Percentiles rank a stretch among this genome's conserved stretches.
Evolutionary conservation across 78 protist genomes (phyloP).

Genomic region (Chrysochromulina parva): DNA sequence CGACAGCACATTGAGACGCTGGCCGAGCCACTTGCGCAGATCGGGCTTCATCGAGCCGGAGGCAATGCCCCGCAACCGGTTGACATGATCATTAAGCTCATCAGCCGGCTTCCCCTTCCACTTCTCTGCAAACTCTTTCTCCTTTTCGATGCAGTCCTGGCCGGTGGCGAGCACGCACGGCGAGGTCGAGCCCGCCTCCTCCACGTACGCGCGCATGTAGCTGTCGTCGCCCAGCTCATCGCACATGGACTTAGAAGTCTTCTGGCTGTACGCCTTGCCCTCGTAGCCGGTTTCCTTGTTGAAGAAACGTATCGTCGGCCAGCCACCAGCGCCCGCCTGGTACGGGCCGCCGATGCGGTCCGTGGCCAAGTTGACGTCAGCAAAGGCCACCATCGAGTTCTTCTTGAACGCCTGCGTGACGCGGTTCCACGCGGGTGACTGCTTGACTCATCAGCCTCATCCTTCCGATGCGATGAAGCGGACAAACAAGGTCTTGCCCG

Average conservation of each 20-base stretch:
- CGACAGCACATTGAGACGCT: background rate
- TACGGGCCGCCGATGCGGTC: background rate
- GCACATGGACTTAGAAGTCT: background rate
- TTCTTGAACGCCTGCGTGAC: background rate
- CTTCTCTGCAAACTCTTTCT: background rate
- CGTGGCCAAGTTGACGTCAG: conserved; percentile 23
- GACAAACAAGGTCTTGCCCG: conserved; percentile 33
- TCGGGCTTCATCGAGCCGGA: background rate
- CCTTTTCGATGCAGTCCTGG: conserved; percentile 22
- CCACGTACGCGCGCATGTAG: conserved; percentile 24
- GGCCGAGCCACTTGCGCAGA: background rate
- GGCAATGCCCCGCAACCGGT: conserved; percentile 18
- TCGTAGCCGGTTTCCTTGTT: conserved; percentile 44
- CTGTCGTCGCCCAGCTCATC: conserved; percentile 29
- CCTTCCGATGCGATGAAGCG: conserved; percentile 44
- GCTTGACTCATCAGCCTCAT: conserved; percentile 46
- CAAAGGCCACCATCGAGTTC: conserved; percentile 34
- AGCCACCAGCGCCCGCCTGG: conserved; percentile 38
- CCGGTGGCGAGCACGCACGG: conserved; percentile 18
- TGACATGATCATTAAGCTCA: background rate
- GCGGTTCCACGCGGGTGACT: conserved; percentile 42
- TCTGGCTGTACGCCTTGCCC: background rate
- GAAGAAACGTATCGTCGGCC: conserved; percentile 34
- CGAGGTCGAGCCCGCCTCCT: conserved; percentile 13
- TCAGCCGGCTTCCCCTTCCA: background rate